Evolutionary conservation across 179 eudicot species (phyloP).

Genomic region (Amaranthus tricolor): DNA sequence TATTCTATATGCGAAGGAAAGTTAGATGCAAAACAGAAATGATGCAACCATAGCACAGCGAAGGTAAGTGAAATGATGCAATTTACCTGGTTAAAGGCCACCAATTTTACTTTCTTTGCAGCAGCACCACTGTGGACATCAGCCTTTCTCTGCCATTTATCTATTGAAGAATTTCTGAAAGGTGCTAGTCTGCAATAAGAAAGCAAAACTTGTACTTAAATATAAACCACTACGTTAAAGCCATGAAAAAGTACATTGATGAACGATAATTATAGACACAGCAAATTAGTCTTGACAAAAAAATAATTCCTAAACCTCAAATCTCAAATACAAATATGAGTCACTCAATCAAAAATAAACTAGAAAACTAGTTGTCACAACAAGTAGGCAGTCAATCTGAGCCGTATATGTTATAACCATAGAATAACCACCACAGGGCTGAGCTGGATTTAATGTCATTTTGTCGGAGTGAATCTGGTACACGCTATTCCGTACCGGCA

Average conservation of each 20-base stretch:
- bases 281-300: neutral
- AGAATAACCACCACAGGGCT: neutral
- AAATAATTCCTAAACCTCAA: neutral
- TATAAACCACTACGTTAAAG: neutral
- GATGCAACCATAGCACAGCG: neutral
- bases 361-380: neutral
- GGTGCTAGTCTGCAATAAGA: constrained; percentile 46
- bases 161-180: constrained; percentile 75
- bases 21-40: constrained; percentile 10
- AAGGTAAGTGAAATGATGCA: constrained; percentile 12
- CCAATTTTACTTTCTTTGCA: constrained; percentile 69
- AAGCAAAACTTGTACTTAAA: neutral
- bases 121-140: constrained; percentile 94
- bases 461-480: too few species aligned
- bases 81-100: constrained; percentile 89
- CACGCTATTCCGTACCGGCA: too few species aligned
- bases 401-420: neutral
- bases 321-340: neutral
- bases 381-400: neutral
- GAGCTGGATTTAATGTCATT: too few species aligned
- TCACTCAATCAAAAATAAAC: neutral
- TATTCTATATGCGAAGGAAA: constrained; percentile 44
- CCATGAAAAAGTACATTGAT: neutral
- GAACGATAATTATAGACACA: neutral
- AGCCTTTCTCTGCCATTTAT: constrained; percentile 98